These are phyloP conservation scores for Talaromyces atroroseus DNA, from an alignment of 2,329 filamentous ascomycete genomes.

Conservation along the genomic window DNA sequence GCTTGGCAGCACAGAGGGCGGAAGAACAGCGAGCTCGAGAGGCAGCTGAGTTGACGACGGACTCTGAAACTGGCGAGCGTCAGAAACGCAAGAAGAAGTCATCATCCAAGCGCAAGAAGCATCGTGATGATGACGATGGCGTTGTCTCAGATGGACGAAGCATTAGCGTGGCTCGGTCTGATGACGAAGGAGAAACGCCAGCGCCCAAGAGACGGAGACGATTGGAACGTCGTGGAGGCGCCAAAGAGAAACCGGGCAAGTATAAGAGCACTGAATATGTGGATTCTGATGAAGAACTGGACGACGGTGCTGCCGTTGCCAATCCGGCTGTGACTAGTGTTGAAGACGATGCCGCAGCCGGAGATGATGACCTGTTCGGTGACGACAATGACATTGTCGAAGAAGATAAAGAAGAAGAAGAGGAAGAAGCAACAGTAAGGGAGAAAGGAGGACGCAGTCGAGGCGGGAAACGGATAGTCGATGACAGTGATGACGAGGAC, in stretches of 20 bases:
- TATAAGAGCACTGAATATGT: slow-evolving; percentile 84
- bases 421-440: background rate
- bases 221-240: slow-evolving; percentile 47
- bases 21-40: slow-evolving; percentile 64
- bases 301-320: slow-evolving; percentile 35
- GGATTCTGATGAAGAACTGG: slow-evolving; percentile 59
- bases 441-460: slow-evolving; percentile 8
- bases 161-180: slow-evolving; percentile 25
- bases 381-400: slow-evolving; percentile 24
- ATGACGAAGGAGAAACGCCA: slow-evolving; percentile 32
- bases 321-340: slow-evolving; percentile 22
- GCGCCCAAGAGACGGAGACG: slow-evolving; percentile 56
- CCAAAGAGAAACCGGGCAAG: slow-evolving; percentile 49
- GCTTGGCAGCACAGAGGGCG: slow-evolving; percentile 63
- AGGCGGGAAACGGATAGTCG: slow-evolving; percentile 12
- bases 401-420: slow-evolving; percentile 4
- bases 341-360: slow-evolving; percentile 18
- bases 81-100: slow-evolving; percentile 65
- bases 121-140: slow-evolving; percentile 45
- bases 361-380: slow-evolving; percentile 35
- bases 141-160: slow-evolving; percentile 23
- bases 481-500: slow-evolving; percentile 19
- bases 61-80: slow-evolving; percentile 75
- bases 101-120: slow-evolving; percentile 57
- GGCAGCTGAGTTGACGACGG: slow-evolving; percentile 74